Percentiles rank a stretch among this genome's conserved stretches.
Evolutionary conservation across 257 asterid species (phyloP).

Genomic region (Nemophila menziesii): DNA sequence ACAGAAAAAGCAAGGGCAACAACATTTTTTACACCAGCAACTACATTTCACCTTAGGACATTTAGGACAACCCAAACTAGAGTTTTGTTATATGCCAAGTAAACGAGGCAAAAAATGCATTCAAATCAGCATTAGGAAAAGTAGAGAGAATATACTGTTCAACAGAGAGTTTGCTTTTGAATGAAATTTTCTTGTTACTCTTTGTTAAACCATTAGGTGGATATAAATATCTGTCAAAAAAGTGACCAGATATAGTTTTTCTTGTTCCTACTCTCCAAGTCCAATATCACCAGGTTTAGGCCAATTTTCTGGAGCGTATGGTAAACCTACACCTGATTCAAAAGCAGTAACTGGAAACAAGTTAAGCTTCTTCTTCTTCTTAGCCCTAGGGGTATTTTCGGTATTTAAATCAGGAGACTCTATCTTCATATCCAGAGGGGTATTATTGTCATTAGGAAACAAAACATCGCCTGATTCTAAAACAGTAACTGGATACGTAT

Average conservation of each 20-base stretch:
- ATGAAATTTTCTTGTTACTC: slow-evolving; percentile 18
- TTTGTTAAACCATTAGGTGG: slow-evolving; percentile 35
- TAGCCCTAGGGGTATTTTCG: no score
- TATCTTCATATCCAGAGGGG: no score
- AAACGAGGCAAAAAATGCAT: slow-evolving; percentile 59
- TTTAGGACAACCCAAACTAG: slow-evolving; percentile 20
- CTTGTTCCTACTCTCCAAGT: slow-evolving; percentile 74
- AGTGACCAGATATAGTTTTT: slow-evolving; percentile 36
- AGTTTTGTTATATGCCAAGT: slow-evolving; percentile 62
- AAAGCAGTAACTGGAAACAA: slow-evolving; percentile 31
- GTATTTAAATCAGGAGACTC: no score
- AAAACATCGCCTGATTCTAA: no score
- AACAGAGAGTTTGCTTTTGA: slow-evolving; percentile 55
- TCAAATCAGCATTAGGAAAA: slow-evolving; percentile 45
- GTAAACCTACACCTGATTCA: slow-evolving; percentile 66
- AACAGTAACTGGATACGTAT: no score
- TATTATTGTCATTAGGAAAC: no score
- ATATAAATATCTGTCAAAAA: slow-evolving; percentile 59
- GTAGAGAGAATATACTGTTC: slow-evolving; percentile 35
- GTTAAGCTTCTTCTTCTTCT: slow-evolving; percentile 28
- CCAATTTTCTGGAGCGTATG: slow-evolving; percentile 80
- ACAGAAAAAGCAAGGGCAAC: slow-evolving; percentile 20
- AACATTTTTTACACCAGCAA: slow-evolving; percentile 35
- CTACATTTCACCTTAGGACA: slow-evolving; percentile 36
- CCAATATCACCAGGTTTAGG: slow-evolving; percentile 95